Base-by-base conservation (phyloP, 192 early-diverging fungal species). In the Coemansia sp. region DNA sequence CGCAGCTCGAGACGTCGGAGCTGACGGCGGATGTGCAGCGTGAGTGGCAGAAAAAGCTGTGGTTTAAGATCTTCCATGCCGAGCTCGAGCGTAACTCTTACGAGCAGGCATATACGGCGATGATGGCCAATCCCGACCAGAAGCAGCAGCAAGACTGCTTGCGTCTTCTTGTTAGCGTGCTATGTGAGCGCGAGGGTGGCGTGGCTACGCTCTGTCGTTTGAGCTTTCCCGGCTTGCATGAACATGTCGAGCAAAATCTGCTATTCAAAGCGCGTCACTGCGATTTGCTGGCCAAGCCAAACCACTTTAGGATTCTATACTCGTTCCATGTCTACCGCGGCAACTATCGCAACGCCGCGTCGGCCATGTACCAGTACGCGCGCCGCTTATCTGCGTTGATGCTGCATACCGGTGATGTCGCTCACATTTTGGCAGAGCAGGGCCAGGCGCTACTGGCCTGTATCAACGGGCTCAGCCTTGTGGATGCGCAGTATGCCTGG, bases 311-410 rank as follows among this genome's bases (percentile, higher is more conserved):
- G 58, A 73, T 84, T n/a, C 66, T 84, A 10, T 82, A 84, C 62
- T 59, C 83, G 53, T 82, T 79, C 73, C 83, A 84, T 26, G 62
- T 82, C 2, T 80, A 76, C 63, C 83, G 83, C 42, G 73, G 79
- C 65, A 80, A 84, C 69, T 82, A 82, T 65, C 74, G 78, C 55
- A 79, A 74, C 39, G 83, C 83, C 3, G 77, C 77, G 8, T 77
- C 83, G 35, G 76, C 76, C 60, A 84, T 84, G 78, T 84, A 82
- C 68, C 83, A 82, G 69, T 79, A 78, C 48, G 75, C 79, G 11
- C 66, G 69, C 20, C 74, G 83, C 1, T 63, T 84, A 20, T 23
- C 48, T 3, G 40, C 45, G 28, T 51, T 65, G 7, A 65, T 76
- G 72, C 57, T 48, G 13, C 39, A 42, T 9, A 42, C 38, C 18